These are phyloP conservation scores for Clavispora vitiphila DNA, from an alignment of 805 yeast species.

Conservation along the genomic window DNA sequence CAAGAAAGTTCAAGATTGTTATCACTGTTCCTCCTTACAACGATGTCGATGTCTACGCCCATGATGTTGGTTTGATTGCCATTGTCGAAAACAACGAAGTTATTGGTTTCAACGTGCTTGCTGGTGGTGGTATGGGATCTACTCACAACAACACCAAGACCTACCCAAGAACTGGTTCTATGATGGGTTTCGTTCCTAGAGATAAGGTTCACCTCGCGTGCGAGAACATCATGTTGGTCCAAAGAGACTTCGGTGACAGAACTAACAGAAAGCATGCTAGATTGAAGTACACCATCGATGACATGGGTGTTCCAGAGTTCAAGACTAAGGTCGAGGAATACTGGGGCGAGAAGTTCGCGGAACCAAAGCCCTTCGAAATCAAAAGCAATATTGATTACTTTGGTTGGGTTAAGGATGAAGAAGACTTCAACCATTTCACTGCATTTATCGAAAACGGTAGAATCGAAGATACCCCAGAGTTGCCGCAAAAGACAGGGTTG, in stretches of 20 bases:
- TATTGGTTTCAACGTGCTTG: conserved; percentile 80
- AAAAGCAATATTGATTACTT: conserved; percentile 85
- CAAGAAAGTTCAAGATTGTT: conserved; percentile 93
- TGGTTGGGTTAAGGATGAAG: conserved; percentile 90
- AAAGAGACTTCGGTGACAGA: conserved; percentile 93
- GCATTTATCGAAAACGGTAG: conserved; percentile 95
- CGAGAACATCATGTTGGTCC: conserved; percentile 89
- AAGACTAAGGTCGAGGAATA: conserved; percentile 76
- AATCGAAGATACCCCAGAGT: conserved; percentile 85
- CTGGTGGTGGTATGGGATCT: conserved; percentile 99
- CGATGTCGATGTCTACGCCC: conserved; percentile 95
- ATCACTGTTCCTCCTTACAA: conserved; percentile 94
- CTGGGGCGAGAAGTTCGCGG: conserved; percentile 70
- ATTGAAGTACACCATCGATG: conserved; percentile 94
- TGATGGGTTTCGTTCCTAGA: conserved; percentile 68
- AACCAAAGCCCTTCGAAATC: conserved; percentile 68
- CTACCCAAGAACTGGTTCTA: conserved; percentile 90
- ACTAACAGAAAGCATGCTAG: conserved; percentile 96
- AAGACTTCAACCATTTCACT: conserved; percentile 83
- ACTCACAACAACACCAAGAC: conserved; percentile 96
- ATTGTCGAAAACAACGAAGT: conserved; percentile 65
- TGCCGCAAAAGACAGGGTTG: conserved; percentile 86
- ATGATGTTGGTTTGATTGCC: conserved; percentile 89
- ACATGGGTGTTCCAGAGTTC: conserved; percentile 83
- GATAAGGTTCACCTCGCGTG: conserved; percentile 74